phyloP scores from a whole-genome alignment of 768 basidiomycete genomes.

The Lyophyllum semitale region DNA sequence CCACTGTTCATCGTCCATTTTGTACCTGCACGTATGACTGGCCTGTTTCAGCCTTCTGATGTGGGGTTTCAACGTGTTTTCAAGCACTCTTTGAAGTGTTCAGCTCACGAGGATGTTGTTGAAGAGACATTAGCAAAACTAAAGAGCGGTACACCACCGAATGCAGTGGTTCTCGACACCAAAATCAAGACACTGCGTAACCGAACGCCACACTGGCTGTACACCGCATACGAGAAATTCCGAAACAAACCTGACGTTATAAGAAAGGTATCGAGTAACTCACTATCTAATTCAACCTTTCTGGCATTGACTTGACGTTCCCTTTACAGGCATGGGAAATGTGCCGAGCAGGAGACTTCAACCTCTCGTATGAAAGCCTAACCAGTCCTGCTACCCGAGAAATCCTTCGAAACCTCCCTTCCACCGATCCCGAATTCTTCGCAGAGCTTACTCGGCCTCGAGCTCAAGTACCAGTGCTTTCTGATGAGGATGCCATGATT shows the following conservation, averaged over 20 bases:
- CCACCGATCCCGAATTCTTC: constrained; percentile 8
- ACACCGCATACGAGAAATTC: neutral
- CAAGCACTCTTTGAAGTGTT: no score
- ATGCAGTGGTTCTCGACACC: neutral
- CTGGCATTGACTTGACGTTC: neutral
- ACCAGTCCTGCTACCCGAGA: constrained; percentile 2
- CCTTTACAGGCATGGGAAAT: constrained; percentile 10
- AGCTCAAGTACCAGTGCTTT: neutral
- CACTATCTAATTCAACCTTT: no score
- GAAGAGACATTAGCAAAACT: no score
- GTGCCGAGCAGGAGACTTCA: constrained; percentile 4
- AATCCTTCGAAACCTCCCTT: constrained; percentile 1
- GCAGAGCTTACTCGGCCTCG: constrained; percentile 1
- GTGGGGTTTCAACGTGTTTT: no score
- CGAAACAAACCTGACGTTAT: neutral
- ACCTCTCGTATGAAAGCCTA: constrained; percentile 8
- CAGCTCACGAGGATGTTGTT: no score
- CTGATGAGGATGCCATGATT: neutral
- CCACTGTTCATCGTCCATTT: no score
- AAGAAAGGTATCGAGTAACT: neutral
- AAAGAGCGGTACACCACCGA: neutral
- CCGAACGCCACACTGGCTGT: constrained; percentile 2
- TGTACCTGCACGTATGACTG: no score
- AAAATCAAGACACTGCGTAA: neutral
- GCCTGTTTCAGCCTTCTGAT: no score